These are phyloP conservation scores for Elasticomyces elasticus DNA, from an alignment of 495 filamentous ascomycete genomes.

Conservation along the genomic window DNA sequence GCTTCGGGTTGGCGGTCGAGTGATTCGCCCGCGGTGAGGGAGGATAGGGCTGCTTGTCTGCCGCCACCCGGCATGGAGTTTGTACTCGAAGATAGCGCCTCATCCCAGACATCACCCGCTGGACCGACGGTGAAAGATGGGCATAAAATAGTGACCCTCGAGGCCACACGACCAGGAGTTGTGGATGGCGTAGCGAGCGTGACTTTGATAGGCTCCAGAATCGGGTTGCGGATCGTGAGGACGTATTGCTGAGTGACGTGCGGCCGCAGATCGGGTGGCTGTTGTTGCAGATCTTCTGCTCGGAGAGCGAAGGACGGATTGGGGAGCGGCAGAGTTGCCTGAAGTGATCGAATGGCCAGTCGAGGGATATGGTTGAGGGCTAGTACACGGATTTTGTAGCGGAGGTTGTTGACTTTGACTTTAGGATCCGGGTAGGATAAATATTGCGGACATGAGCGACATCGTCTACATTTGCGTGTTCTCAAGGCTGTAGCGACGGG, in stretches of 20 bases:
- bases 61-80: conserved; percentile 9
- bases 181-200: conserved; percentile 74
- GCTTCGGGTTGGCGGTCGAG: conserved; percentile 50
- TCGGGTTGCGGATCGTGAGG: conserved; percentile 81
- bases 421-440: conserved; percentile 91
- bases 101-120: conserved; percentile 92
- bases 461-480: conserved; percentile 88
- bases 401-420: conserved; percentile 61
- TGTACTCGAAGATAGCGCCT: conserved; percentile 53
- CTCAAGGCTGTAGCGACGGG: conserved; percentile 72
- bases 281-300: conserved; percentile 35
- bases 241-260: conserved; percentile 68
- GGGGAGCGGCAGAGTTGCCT: conserved; percentile 15
- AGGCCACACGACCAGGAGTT: conserved; percentile 66
- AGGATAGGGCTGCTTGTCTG: conserved; percentile 17
- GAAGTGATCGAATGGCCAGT: conserved; percentile 38
- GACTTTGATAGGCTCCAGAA: conserved; percentile 81
- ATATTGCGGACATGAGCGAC: conserved; percentile 85
- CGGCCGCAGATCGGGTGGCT: conserved; percentile 41
- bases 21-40: conserved; percentile 10
- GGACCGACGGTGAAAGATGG: conserved; percentile 92
- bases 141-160: conserved; percentile 82
- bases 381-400: conserved; percentile 81
- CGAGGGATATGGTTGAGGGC: conserved; percentile 82
- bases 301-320: conserved; percentile 23